Base-by-base conservation (phyloP, 331 rosid genomes). In the Stylosanthes scabra region DNA sequence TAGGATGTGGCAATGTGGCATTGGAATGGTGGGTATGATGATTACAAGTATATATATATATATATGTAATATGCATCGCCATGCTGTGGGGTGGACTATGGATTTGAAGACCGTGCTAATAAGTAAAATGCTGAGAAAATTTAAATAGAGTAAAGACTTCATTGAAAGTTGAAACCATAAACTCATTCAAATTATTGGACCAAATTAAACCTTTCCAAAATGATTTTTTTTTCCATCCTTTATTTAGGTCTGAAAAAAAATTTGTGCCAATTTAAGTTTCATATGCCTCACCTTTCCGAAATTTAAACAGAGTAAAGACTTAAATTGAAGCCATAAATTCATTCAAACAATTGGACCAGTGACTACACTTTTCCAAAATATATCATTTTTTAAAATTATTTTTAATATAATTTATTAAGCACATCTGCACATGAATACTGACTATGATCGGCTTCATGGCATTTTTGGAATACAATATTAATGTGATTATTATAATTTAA, bases 51-150 rank as follows among this genome's bases (percentile, higher is more conserved):
- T 20, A 20, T 20, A 1, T 20, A 1, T 20, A 20, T n/a, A 39
- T 52, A n/a, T 51, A 8, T 25, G 58, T 31, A 74, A 74, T 29
- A 52, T 37, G 50, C 8, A 11, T 55, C 7, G 9, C 34, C 7
- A 2, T 63, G 71, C 7, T 42, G 25, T 20, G 40, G 37, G 15
- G 65, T 69, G 76, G 11, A 77, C 71, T 64, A 5, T 31, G 59
- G 45, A 57, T 9, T 49, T 58, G 62, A 76, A 55, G 28, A 11
- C 27, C 61, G 70, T 55, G 25, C 55, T n/a, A 12, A 34, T 31
- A 45, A 47, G 61, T 63, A 63, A 71, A 54, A 37, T 11, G 11
- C 28, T 63, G 46, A 63, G 47, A n/a, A 56, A 62, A 45, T 62
- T 63, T 39, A 16, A 58, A 15, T 13, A 59, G 28, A 27, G 4